Conservation (phyloP, 805 yeast genomes). For the Starmerella vaccinii region DNA sequence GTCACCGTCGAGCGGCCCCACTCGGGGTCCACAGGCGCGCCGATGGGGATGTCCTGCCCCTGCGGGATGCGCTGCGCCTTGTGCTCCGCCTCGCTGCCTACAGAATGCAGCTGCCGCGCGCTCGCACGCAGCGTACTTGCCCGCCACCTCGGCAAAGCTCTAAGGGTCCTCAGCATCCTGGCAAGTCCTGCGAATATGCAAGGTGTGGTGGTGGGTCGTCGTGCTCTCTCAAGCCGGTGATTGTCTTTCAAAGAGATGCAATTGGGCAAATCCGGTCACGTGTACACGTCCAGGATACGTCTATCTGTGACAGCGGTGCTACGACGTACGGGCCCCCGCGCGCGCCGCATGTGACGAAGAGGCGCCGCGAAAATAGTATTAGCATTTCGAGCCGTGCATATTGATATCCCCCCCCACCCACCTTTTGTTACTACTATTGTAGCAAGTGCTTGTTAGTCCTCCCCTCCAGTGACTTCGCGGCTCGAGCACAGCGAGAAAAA, state of each 20-base stretch:
- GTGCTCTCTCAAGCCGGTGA: no score
- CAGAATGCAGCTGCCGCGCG: slow-evolving; percentile 2
- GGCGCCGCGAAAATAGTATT: no score
- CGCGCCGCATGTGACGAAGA: no score
- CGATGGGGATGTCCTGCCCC: slow-evolving; percentile 26
- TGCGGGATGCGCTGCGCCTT: slow-evolving; percentile 22
- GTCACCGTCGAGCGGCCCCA: slow-evolving; percentile 28
- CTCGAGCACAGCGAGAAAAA: neutral
- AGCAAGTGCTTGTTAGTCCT: neutral
- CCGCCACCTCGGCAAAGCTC: slow-evolving; percentile 11
- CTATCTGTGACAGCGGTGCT: no score
- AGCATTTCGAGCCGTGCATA: neutral
- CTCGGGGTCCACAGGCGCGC: slow-evolving; percentile 28
- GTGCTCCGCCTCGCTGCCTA: slow-evolving; percentile 10
- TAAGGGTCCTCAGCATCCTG: slow-evolving; percentile 13
- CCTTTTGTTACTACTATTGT: neutral
- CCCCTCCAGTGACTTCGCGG: neutral
- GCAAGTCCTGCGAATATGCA: neutral
- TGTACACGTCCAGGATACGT: no score
- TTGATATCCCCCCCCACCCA: no score
- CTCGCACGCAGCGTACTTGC: slow-evolving; percentile 4
- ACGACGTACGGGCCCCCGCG: no score
- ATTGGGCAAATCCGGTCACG: slow-evolving; percentile 1
- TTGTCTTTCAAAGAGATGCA: slow-evolving; percentile 1
- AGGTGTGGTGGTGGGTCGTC: neutral